Base-by-base conservation (phyloP, 1,284 basidiomycete species). In the Exobasidium cylindrosporum region DNA sequence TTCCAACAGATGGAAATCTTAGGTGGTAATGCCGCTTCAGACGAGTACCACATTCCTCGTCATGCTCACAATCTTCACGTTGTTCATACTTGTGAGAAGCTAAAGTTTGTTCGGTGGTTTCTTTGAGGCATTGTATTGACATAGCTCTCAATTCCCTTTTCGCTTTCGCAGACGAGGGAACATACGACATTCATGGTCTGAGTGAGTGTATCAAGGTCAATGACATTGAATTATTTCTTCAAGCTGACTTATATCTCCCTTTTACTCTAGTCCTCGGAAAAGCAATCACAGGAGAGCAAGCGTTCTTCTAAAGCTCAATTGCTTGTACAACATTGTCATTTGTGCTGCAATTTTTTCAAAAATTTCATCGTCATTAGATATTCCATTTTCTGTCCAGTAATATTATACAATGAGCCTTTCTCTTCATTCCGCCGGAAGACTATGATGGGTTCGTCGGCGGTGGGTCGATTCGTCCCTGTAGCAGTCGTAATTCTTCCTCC, bases 281-380 rank as follows among this genome's bases (percentile, higher is more conserved):
- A 80, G 90, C 90, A 1, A 88, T 95, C 69, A 95, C 93, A 0
- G 91, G 88, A 10, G 85, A 91, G 54, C 86, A 87, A 63, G 91
- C 92, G 0, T 96, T 95, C 75, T 60, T 60, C 49, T 68, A 23
- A 57, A 43, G 4, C 21, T 40, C 35, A 40, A 40, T 10, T 40
- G 35, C 7, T 40, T 40, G 35, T 40, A n/a, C n/a, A n/a, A n/a
- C n/a, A n/a, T n/a, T n/a, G n/a, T n/a, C n/a, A n/a, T n/a, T n/a
- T n/a, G n/a, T n/a, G n/a, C n/a, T n/a, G n/a, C n/a, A n/a, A n/a
- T n/a, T n/a, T n/a, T n/a, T n/a, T n/a, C n/a, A n/a, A n/a, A n/a
- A n/a, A n/a, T n/a, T n/a, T n/a, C n/a, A n/a, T n/a, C n/a, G n/a
- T n/a, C n/a, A n/a, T n/a, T n/a, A n/a, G n/a, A n/a, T n/a, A n/a